These are phyloP conservation scores for Glomus cerebriforme DNA, from an alignment of 192 early-diverging fungal genomes.

Conservation along the genomic window DNA sequence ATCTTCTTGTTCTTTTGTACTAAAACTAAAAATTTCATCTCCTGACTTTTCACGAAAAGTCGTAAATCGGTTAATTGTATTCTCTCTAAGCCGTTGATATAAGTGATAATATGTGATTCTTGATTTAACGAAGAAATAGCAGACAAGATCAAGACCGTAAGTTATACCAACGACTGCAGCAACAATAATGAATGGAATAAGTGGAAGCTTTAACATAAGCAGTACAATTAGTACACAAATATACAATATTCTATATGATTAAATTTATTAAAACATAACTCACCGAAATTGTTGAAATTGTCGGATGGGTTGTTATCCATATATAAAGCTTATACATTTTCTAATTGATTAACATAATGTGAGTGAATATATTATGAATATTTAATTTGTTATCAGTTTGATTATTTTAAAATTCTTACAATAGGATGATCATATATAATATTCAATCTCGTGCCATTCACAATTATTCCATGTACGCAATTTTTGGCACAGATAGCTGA, in stretches of 20 bases:
- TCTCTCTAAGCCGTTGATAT: slow-evolving; percentile 57
- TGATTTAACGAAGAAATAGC: slow-evolving; percentile 85
- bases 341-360: slow-evolving; percentile 31
- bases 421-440: slow-evolving; percentile 63
- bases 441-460: slow-evolving; percentile 65
- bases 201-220: slow-evolving; percentile 58
- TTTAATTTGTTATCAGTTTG: not conserved
- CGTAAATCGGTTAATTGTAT: slow-evolving; percentile 51
- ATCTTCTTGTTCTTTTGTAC: slow-evolving; percentile 53
- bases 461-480: slow-evolving; percentile 80
- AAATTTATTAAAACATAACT: slow-evolving; percentile 30
- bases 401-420: slow-evolving; percentile 34
- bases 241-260: not conserved
- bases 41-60: slow-evolving; percentile 27
- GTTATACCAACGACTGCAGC: slow-evolving; percentile 74
- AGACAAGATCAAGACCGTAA: slow-evolving; percentile 87
- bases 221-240: slow-evolving; percentile 17
- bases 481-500: slow-evolving; percentile 88
- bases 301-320: slow-evolving; percentile 72
- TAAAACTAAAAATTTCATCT: slow-evolving; percentile 32
- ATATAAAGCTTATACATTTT: slow-evolving; percentile 60
- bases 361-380: not conserved
- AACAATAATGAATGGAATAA: slow-evolving; percentile 51
- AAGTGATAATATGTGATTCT: slow-evolving; percentile 71
- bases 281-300: slow-evolving; percentile 44